Evolutionary conservation across 768 basidiomycete species (phyloP).

Genomic region (Serendipita indica): DNA sequence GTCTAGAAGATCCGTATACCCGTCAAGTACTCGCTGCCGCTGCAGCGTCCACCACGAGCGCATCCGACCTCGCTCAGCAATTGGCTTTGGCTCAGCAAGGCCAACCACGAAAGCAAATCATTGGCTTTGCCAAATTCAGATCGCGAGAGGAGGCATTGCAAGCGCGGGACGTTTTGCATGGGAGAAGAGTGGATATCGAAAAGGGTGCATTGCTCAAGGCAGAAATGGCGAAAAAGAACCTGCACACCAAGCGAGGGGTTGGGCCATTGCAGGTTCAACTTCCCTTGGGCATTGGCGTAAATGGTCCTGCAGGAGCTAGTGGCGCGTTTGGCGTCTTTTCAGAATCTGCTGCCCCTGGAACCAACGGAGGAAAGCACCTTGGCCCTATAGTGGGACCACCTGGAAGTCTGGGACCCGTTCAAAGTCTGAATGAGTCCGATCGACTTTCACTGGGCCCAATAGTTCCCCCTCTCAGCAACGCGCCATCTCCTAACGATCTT

Average conservation of each 20-base stretch:
- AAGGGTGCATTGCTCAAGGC: conserved; percentile 89
- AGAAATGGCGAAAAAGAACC: conserved; percentile 99
- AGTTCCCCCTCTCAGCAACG: background rate
- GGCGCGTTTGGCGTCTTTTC: conserved; percentile 17
- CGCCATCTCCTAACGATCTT: background rate
- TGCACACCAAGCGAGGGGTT: conserved; percentile 86
- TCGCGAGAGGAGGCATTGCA: conserved; percentile 73
- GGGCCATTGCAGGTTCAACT: conserved; percentile 43
- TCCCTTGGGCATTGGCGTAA: conserved; percentile 17
- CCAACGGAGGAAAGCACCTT: too few relatives aligned
- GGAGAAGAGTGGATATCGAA: conserved; percentile 80
- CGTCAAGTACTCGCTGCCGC: conserved; percentile 8
- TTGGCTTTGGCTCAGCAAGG: conserved; percentile 22
- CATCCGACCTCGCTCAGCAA: conserved; percentile 16
- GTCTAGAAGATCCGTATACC: conserved; percentile 18
- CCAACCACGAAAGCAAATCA: conserved; percentile 83
- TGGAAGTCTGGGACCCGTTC: background rate
- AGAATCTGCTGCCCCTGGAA: conserved; percentile 12
- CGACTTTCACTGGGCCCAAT: too few relatives aligned
- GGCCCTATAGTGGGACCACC: too few relatives aligned
- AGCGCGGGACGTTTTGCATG: conserved; percentile 79
- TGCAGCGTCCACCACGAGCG: conserved; percentile 13
- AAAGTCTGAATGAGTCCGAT: background rate
- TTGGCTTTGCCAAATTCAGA: conserved; percentile 94
- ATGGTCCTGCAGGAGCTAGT: conserved; percentile 19